Evolutionary conservation across 768 basidiomycete species (phyloP), one percentile per base, ranked within the genome.

Genomic region (Basidioascus undulatus): DNA sequence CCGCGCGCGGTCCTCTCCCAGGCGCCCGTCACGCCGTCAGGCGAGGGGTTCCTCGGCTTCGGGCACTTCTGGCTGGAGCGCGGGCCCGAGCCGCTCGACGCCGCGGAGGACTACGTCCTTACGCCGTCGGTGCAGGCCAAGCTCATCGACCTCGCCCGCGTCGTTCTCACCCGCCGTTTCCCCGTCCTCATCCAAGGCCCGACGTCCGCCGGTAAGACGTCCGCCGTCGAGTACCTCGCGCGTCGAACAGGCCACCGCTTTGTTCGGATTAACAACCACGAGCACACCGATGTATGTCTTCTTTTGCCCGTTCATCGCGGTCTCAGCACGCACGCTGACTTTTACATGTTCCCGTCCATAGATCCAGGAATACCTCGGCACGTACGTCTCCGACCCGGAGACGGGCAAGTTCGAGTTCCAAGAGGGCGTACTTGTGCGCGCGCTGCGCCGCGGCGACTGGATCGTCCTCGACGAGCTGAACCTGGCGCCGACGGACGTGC

Each of bases 211-310:
- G 92, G 92, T 30, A 98, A 98, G 64, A 98, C 92, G 3, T 86
- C 82, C 50, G 81, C 89, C 1, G 73, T 98, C 34, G 87, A 94
- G 59, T 96, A 87, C 57, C 69, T 98, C 23, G 89, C 92, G 5
- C 71, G 71, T 45, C 68, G 78, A 41, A 92, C 86, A 0, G 89
- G 92, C 0, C 92, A 98, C 62, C 72, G 69, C 27, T 96, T 94
- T 57, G 74, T 98, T 24, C 80, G 92, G 31, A 94, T 98, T 66
- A 98, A 98, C 62, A 98, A 98, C 52, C 92, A 98, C 60, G 92
- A 98, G 47, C 92, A 96, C 53, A 98, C 92, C 5, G 92, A 98
- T n/a, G n/a, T n/a, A n/a, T n/a, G n/a, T n/a, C 47, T n/a, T n/a
- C n/a, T n/a, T n/a, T n/a, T n/a, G n/a, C n/a, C n/a, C n/a, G n/a